Evolutionary conservation across 495 filamentous ascomycete species (phyloP).

Genomic region (Neurospora cerealis): DNA sequence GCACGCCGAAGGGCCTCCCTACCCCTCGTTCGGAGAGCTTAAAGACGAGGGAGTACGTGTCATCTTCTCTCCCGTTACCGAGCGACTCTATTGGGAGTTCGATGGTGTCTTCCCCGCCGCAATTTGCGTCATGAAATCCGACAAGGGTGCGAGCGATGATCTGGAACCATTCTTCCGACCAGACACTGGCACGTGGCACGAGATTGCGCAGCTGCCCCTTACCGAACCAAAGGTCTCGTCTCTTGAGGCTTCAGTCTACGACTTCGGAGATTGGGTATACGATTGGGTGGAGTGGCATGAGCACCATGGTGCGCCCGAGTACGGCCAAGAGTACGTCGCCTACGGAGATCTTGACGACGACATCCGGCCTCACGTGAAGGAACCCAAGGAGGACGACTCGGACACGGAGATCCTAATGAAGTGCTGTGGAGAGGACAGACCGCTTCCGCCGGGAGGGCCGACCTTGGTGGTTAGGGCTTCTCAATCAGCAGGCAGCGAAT

Average conservation of each 20-base stretch:
- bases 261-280: slow-evolving; percentile 10
- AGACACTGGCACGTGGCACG: slow-evolving; percentile 2
- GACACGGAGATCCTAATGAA: slow-evolving; percentile 4
- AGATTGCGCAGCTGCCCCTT: slow-evolving; percentile 9
- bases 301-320: background rate
- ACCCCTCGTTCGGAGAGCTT: too few species aligned
- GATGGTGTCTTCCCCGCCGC: slow-evolving; percentile 12
- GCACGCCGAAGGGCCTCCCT: too few species aligned
- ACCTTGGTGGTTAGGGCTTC: background rate
- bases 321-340: background rate
- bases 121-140: slow-evolving; percentile 10
- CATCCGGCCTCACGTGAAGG: background rate
- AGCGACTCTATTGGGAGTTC: slow-evolving; percentile 14
- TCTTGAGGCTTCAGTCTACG: slow-evolving; percentile 4
- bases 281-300: slow-evolving; percentile 8
- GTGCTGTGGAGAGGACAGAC: slow-evolving; percentile 6
- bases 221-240: slow-evolving; percentile 18
- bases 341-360: slow-evolving; percentile 15
- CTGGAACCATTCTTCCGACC: slow-evolving; percentile 11
- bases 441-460: too few species aligned
- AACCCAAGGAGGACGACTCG: slow-evolving; percentile 6
- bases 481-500: background rate
- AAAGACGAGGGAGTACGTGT: too few species aligned
- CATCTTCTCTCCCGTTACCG: background rate
- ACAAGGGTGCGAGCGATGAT: background rate